These are phyloP conservation scores for Dioszegia hungarica DNA, from an alignment of 768 basidiomycete genomes.

Conservation along the genomic window DNA sequence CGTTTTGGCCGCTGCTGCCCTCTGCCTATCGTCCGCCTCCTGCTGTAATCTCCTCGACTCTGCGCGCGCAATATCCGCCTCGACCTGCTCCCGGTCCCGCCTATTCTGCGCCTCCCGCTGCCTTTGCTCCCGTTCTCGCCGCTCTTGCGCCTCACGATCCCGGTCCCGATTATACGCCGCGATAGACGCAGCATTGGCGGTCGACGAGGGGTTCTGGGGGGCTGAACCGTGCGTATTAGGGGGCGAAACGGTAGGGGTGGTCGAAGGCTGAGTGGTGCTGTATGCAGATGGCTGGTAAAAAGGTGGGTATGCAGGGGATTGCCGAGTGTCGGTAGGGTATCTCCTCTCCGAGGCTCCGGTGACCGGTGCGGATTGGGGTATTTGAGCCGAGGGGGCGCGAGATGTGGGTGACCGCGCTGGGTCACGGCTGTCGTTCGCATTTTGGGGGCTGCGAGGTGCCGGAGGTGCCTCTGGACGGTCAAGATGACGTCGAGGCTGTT, in stretches of 20 bases:
- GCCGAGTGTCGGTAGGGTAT: no score
- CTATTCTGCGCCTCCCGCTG: constrained; percentile 1
- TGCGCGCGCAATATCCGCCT: not conserved
- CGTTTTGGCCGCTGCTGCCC: constrained; percentile 3
- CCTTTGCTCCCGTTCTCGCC: not conserved
- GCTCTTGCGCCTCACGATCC: not conserved
- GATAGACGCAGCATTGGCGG: no score
- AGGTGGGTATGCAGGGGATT: not conserved
- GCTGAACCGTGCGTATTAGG: not conserved
- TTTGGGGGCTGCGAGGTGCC: no score
- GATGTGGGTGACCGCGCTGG: no score
- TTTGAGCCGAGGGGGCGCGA: no score
- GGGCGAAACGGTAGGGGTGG: no score
- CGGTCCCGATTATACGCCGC: not conserved
- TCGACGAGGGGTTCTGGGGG: not conserved
- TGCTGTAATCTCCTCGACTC: not conserved
- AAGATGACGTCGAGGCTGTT: not conserved
- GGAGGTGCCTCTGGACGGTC: no score
- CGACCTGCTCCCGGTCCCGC: not conserved
- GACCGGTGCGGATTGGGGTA: no score
- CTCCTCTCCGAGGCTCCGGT: no score
- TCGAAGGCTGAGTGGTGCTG: not conserved
- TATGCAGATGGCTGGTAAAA: no score
- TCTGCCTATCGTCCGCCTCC: not conserved
- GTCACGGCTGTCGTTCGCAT: no score